These are phyloP conservation scores for Emericellopsis terricola DNA, from an alignment of 495 filamentous ascomycete genomes.

Conservation along the genomic window DNA sequence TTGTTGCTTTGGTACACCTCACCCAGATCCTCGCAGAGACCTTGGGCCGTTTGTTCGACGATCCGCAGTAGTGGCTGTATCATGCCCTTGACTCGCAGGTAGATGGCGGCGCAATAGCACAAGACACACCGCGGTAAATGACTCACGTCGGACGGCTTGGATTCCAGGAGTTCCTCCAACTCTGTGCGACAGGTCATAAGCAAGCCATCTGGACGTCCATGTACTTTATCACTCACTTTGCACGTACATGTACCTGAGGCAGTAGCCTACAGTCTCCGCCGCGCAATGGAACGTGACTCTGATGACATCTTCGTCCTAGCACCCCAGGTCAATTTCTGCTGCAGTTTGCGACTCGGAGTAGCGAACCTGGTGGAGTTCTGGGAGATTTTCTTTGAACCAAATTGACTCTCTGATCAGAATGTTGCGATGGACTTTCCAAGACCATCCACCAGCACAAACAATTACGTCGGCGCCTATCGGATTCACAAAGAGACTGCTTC, in stretches of 20 bases:
- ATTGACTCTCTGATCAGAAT: not conserved
- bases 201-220: too few species aligned
- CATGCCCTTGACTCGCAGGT: not conserved
- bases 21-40: not conserved
- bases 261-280: not conserved
- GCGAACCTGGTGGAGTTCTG: too few species aligned
- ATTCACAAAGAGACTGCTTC: too few species aligned
- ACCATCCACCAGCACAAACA: too few species aligned
- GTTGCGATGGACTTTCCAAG: not conserved
- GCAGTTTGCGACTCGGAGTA: too few species aligned
- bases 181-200: too few species aligned
- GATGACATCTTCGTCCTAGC: not conserved
- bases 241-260: not conserved
- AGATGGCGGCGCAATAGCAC: not conserved
- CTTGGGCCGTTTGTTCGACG: not conserved
- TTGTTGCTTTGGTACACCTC: not conserved
- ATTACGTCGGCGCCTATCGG: too few species aligned
- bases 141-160: slow-evolving; percentile 1
- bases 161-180: too few species aligned
- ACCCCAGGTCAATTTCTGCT: too few species aligned
- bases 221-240: too few species aligned
- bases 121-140: slow-evolving; percentile 1
- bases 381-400: slow-evolving; percentile 1
- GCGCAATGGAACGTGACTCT: not conserved
- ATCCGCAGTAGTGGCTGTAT: not conserved